Evolutionary conservation across 2,329 filamentous ascomycete species (phyloP).

Genomic region (Aspergillus bombycis): DNA sequence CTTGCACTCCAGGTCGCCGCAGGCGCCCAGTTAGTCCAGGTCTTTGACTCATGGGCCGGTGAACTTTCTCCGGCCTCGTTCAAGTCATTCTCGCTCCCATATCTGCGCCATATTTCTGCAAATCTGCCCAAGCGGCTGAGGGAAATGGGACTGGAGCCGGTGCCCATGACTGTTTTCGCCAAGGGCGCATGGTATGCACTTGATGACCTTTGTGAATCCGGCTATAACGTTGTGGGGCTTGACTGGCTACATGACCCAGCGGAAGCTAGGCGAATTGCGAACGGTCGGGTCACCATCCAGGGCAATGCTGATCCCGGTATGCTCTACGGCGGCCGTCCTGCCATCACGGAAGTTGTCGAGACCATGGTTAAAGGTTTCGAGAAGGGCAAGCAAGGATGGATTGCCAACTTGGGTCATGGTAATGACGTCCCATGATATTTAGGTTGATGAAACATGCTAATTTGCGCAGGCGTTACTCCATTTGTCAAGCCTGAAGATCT

Average conservation of each 20-base stretch:
- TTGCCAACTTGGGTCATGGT: constrained; percentile 95
- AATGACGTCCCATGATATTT: constrained; percentile 28
- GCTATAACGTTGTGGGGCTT: constrained; percentile 90
- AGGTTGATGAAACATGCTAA: constrained; percentile 25
- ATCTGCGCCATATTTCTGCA: constrained; percentile 79
- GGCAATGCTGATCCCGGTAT: constrained; percentile 96
- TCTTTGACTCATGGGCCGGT: constrained; percentile 98
- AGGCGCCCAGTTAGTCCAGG: constrained; percentile 92
- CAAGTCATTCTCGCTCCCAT: constrained; percentile 82
- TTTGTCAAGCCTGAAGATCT: constrained; percentile 92
- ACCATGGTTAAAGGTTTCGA: constrained; percentile 86
- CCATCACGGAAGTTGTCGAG: constrained; percentile 81
- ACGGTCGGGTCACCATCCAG: constrained; percentile 79
- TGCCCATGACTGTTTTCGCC: constrained; percentile 97
- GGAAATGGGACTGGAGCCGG: constrained; percentile 73
- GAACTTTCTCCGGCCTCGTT: constrained; percentile 86
- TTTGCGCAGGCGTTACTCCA: constrained; percentile 76
- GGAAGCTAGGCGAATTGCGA: constrained; percentile 78
- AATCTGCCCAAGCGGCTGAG: constrained; percentile 74
- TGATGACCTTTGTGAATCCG: constrained; percentile 81
- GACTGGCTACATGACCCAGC: constrained; percentile 94
- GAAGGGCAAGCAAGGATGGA: constrained; percentile 88
- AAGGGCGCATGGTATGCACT: constrained; percentile 97
- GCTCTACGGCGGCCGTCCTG: constrained; percentile 79
- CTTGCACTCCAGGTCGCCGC: constrained; percentile 89